phyloP scores from a whole-genome alignment of 345 rosid species.

The Eucalyptus pumila region DNA sequence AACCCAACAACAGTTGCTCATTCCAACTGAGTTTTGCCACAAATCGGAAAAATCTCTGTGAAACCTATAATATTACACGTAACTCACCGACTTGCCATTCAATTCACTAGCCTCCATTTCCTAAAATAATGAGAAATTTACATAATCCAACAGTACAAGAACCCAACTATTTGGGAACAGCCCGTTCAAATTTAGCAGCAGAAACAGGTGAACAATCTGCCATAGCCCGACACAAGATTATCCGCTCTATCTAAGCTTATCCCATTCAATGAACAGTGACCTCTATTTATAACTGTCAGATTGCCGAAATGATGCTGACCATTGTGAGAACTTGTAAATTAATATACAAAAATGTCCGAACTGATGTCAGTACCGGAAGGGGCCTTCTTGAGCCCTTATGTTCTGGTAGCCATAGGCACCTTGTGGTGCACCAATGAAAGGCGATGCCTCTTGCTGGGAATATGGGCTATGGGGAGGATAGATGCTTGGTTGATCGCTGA shows the following conservation, averaged over 20 bases:
- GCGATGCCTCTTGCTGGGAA: slow-evolving; percentile 7
- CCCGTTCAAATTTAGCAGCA: background rate
- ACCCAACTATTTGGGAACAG: background rate
- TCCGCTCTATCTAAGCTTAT: background rate
- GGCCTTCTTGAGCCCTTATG: slow-evolving; percentile 1
- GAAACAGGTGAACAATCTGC: background rate
- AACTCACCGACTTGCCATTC: background rate
- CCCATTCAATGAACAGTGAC: background rate
- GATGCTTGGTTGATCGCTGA: background rate
- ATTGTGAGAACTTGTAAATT: background rate
- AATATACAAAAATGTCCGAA: slow-evolving; percentile 8
- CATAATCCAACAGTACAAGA: background rate
- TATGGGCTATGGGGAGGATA: slow-evolving; percentile 8
- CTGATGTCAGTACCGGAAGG: slow-evolving; percentile 12
- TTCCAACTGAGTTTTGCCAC: background rate
- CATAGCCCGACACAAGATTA: background rate
- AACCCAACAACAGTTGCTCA: background rate
- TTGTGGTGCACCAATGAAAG: background rate
- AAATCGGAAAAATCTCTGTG: background rate
- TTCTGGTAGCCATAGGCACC: background rate
- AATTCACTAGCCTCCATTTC: background rate
- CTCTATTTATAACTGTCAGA: background rate
- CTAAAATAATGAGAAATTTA: background rate
- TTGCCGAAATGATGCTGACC: background rate
- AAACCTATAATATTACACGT: background rate